A percentile compares a stretch with the other conserved stretches of the same genome.
These are phyloP conservation scores for Eustoma russellianum DNA, from an alignment of 257 asterid species.

Conservation along the genomic window DNA sequence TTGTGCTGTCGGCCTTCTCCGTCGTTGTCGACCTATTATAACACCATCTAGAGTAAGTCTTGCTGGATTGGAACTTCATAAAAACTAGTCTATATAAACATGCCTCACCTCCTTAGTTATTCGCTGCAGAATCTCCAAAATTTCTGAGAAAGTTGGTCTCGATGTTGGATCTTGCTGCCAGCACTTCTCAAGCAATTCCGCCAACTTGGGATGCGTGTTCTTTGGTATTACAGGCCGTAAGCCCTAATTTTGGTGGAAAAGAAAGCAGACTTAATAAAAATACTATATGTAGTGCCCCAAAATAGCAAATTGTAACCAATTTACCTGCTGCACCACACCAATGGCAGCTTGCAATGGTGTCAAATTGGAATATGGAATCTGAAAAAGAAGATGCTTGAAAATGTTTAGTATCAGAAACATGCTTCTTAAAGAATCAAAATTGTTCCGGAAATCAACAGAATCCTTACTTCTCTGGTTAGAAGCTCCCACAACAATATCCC, in stretches of 20 bases:
- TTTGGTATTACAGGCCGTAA: conserved; percentile 44
- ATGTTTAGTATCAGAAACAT: not conserved
- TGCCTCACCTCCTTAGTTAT: conserved; percentile 29
- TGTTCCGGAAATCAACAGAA: not conserved
- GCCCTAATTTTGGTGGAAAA: conserved; percentile 20
- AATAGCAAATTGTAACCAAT: not conserved
- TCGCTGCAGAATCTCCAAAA: conserved; percentile 26
- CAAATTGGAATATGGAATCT: conserved; percentile 42
- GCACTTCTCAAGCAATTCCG: conserved; percentile 36
- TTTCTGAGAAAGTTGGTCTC: conserved; percentile 45
- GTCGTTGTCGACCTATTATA: conserved; percentile 27
- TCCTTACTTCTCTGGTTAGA: conserved; percentile 39
- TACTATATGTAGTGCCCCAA: not conserved
- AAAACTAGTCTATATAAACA: not conserved
- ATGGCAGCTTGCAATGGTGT: conserved; percentile 51
- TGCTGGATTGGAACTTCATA: not conserved
- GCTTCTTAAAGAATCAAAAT: not conserved
- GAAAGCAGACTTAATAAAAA: not conserved
- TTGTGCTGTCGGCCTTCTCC: conserved; percentile 28
- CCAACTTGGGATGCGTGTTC: conserved; percentile 31
- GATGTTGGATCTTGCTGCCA: conserved; percentile 46
- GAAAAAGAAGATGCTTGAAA: not conserved
- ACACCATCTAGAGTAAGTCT: not conserved
- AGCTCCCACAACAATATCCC: conserved; percentile 43
- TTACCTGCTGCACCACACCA: conserved; percentile 46